These are phyloP conservation scores for Papiliotrema nemorosa DNA, from an alignment of 1,284 basidiomycete genomes.

Conservation along the genomic window DNA sequence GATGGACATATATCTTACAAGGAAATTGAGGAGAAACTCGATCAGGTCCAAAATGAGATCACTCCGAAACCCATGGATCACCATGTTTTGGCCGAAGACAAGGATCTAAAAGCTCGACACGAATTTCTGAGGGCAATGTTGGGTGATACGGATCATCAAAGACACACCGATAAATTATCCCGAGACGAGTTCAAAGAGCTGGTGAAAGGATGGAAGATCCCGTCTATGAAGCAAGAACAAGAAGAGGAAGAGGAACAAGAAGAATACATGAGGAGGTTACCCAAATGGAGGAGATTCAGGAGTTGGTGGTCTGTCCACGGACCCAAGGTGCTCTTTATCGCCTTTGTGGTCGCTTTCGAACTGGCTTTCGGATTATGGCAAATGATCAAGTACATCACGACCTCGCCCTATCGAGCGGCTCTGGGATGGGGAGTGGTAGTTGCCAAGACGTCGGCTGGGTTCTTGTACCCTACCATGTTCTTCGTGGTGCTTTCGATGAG, in stretches of 20 bases:
- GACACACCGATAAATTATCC: conserved; percentile 7
- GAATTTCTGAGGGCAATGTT: conserved; percentile 23
- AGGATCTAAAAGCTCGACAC: conserved; percentile 16
- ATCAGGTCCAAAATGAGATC: conserved; percentile 23
- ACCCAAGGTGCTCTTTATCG: conserved; percentile 23
- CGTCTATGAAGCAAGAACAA: conserved; percentile 23
- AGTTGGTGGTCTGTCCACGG: conserved; percentile 28
- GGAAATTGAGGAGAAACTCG: conserved; percentile 26
- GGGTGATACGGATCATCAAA: conserved; percentile 9
- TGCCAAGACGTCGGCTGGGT: conserved; percentile 29
- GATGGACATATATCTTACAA: conserved; percentile 22
- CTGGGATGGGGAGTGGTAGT: conserved; percentile 34
- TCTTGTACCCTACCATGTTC: conserved; percentile 29
- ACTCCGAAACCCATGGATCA: conserved; percentile 12
- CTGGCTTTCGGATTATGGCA: conserved; percentile 30
- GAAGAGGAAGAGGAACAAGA: conserved; percentile 21
- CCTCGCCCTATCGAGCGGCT: conserved; percentile 17
- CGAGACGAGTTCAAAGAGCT: conserved; percentile 17
- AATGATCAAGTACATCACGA: conserved; percentile 25
- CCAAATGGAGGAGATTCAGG: conserved; percentile 10
- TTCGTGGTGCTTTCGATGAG: conserved; percentile 29
- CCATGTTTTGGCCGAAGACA: conserved; percentile 14
- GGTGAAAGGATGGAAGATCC: conserved; percentile 24
- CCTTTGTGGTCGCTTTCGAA: conserved; percentile 19
- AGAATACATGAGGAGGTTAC: conserved; percentile 17